These are phyloP conservation scores for Teratosphaeria zuluensis DNA, from an alignment of 2,329 filamentous ascomycete species.

Conservation along the genomic window DNA sequence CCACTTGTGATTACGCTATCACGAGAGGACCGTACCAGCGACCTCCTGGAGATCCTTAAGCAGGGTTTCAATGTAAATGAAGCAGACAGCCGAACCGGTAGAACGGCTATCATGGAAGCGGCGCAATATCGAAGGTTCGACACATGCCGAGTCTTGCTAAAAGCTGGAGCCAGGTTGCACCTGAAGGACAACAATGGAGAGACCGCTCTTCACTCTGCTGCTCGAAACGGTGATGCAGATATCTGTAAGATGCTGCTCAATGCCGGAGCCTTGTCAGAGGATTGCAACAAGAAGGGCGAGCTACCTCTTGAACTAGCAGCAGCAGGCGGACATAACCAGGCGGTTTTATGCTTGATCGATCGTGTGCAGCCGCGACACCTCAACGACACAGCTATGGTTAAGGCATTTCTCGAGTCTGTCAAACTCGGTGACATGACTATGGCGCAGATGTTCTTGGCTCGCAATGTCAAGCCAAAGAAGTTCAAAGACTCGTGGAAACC, in stretches of 20 bases:
- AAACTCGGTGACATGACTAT: constrained; percentile 8
- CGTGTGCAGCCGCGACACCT: neutral
- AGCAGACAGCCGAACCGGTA: constrained; percentile 2
- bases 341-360: constrained; percentile 9
- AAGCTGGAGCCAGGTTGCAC: constrained; percentile 5
- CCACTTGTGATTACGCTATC: constrained; percentile 1
- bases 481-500: constrained; percentile 13
- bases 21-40: constrained; percentile 3
- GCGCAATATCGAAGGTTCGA: constrained; percentile 4
- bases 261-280: constrained; percentile 3
- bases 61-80: constrained; percentile 7
- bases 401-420: constrained; percentile 7
- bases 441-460: constrained; percentile 8
- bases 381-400: constrained; percentile 4
- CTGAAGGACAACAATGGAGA: constrained; percentile 7
- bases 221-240: constrained; percentile 6
- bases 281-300: constrained; percentile 5
- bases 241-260: constrained; percentile 9
- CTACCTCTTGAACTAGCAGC: constrained; percentile 11
- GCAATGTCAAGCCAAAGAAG: constrained; percentile 11
- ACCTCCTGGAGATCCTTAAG: neutral
- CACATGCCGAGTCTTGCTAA: constrained; percentile 5
- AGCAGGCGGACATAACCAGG: constrained; percentile 6
- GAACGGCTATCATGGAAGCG: constrained; percentile 8
- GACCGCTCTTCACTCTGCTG: constrained; percentile 9